phyloP scores from a whole-genome alignment of 495 filamentous ascomycete species.

The Aspergillus hancockii region DNA sequence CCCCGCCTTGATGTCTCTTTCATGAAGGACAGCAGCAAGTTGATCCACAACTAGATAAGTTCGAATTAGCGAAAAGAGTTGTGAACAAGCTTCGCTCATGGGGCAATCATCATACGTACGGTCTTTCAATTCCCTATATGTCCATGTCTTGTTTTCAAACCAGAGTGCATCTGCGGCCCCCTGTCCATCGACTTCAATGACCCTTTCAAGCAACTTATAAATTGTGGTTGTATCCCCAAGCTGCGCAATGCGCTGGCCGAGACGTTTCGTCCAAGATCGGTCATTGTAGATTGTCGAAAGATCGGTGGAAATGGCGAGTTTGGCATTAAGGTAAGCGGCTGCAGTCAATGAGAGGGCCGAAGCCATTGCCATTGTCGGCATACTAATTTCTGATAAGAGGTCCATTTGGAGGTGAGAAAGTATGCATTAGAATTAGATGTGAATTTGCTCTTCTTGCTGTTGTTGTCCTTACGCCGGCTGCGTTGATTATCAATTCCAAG shows the following conservation, averaged over 20 bases:
- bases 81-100: background rate
- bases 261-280: conserved; percentile 31
- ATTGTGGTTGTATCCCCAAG: conserved; percentile 46
- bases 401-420: conserved; percentile 30
- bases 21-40: conserved; percentile 44
- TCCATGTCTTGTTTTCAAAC: conserved; percentile 55
- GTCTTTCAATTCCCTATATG: conserved; percentile 48
- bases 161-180: conserved; percentile 44
- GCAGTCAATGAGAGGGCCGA: conserved; percentile 43
- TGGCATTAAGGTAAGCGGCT: conserved; percentile 53
- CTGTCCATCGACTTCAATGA: conserved; percentile 40
- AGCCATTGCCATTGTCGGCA: conserved; percentile 35
- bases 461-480: background rate
- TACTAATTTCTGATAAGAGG: conserved; percentile 36
- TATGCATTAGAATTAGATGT: background rate
- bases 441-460: background rate
- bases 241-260: conserved; percentile 39
- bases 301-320: conserved; percentile 46
- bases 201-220: conserved; percentile 46
- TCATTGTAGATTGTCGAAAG: conserved; percentile 35
- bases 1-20: conserved; percentile 34
- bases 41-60: conserved; percentile 42
- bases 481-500: background rate
- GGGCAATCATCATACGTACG: conserved; percentile 29
- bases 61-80: conserved; percentile 3